A percentile compares a stretch with the other conserved stretches of the same genome.
phyloP scores from a whole-genome alignment of 1,284 basidiomycete genomes.

The Taiwanofungus camphoratus region DNA sequence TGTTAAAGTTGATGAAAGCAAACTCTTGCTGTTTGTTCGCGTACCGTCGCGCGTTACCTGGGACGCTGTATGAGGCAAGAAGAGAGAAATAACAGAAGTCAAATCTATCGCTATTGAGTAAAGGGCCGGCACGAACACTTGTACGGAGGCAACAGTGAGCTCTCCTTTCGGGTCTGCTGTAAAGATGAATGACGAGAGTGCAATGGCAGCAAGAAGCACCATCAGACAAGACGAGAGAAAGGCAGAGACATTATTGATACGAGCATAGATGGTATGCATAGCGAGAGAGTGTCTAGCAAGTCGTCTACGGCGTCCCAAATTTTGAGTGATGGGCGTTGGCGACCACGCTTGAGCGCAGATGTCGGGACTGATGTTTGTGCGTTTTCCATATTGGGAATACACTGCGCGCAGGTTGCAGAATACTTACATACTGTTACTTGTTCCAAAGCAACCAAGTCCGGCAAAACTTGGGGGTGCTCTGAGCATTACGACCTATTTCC shows the following conservation, averaged over 20 bases:
- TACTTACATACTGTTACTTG: too few species aligned
- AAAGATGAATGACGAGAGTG: slow-evolving; percentile 66
- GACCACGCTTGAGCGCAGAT: too few species aligned
- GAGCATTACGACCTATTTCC: neutral
- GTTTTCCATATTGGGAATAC: too few species aligned
- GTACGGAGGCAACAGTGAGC: slow-evolving; percentile 31
- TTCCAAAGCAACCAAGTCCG: neutral
- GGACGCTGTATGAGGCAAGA: slow-evolving; percentile 34
- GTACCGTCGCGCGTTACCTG: slow-evolving; percentile 51
- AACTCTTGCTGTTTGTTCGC: slow-evolving; percentile 59
- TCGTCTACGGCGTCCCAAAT: too few species aligned
- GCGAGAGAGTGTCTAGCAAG: too few species aligned
- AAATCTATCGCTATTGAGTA: neutral
- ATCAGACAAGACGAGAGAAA: slow-evolving; percentile 77
- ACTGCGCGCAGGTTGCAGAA: too few species aligned
- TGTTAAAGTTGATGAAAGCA: slow-evolving; percentile 73
- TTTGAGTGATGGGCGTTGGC: too few species aligned
- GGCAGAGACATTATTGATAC: slow-evolving; percentile 70
- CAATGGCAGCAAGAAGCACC: slow-evolving; percentile 67
- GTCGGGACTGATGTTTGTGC: too few species aligned
- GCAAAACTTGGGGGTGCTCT: neutral
- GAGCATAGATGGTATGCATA: slow-evolving; percentile 67
- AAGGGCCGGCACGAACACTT: slow-evolving; percentile 22
- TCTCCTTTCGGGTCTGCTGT: slow-evolving; percentile 51
- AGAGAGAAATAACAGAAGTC: neutral